phyloP scores from a whole-genome alignment of 2,329 filamentous ascomycete genomes.

The Sphaceloma murrayae region DNA sequence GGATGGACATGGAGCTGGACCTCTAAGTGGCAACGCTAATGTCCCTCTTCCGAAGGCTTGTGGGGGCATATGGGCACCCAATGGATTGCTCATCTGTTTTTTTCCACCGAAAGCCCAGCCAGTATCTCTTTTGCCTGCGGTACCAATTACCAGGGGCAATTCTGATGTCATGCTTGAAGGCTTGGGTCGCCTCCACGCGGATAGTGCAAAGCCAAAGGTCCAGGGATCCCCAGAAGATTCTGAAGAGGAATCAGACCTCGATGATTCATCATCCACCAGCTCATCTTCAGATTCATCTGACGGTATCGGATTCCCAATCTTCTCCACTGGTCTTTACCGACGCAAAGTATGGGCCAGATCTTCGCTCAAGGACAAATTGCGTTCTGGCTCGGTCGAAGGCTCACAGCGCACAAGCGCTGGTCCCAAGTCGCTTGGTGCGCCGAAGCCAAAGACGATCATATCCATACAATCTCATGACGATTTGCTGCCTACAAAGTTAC shows the following conservation, averaged over 20 bases:
- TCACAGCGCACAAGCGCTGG: conserved; percentile 18
- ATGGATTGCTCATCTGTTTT: conserved; percentile 50
- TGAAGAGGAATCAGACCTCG: conserved; percentile 21
- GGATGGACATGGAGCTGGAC: conserved; percentile 38
- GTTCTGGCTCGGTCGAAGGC: conserved; percentile 16
- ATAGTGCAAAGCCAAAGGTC: conserved; percentile 38
- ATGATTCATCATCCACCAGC: conserved; percentile 26
- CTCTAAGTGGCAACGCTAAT: conserved; percentile 52
- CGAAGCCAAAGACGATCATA: conserved; percentile 56
- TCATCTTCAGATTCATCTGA: conserved; percentile 29
- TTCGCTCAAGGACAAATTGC: conserved; percentile 19
- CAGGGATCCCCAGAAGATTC: conserved; percentile 17
- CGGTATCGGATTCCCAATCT: conserved; percentile 16
- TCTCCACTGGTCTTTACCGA: conserved; percentile 13
- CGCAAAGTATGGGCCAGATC: conserved; percentile 25
- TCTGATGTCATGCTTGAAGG: conserved; percentile 46
- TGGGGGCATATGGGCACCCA: conserved; percentile 48
- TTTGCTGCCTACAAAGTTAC: conserved; percentile 66
- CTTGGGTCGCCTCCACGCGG: conserved; percentile 50
- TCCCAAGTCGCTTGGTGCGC: conserved; percentile 16
- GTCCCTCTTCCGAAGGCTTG: conserved; percentile 52
- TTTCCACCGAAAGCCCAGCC: conserved; percentile 46
- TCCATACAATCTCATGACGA: conserved; percentile 61
- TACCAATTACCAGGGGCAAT: conserved; percentile 37
- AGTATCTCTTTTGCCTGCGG: conserved; percentile 31